Base-by-base conservation (phyloP, 1,284 basidiomycete genomes). In the Xerocomus amazonicus region DNA sequence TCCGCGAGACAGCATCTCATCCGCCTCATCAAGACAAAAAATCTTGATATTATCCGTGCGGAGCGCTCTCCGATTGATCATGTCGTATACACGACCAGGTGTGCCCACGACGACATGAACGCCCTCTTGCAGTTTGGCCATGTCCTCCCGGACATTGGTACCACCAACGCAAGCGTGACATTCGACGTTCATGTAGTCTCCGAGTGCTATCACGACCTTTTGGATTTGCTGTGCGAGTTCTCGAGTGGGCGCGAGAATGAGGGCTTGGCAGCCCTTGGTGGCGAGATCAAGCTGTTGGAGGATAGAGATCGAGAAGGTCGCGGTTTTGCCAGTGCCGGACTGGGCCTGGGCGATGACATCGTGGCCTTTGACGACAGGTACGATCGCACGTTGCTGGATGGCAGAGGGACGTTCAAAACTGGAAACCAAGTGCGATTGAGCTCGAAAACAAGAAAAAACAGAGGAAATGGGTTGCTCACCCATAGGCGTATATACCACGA, bases 381-480 rank as follows among this genome's bases (percentile, higher is more conserved):
- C 74, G 66, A 99, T 98, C 38, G 96, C 96, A 61, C 96, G 87
- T 73, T 97, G 94, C 73, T 99, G 96, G 67, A 99, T 99, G 44
- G 96, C 96, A 47, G 96, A 98, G 19, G 97, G 94, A 70, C 95
- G 96, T 78, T 99, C 97, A 64, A 99, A 99, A 75, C 95, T 92
- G 94, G 7, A n/a, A n/a, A n/a, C n/a, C 3, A 3, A 36, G 17
- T 34, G 50, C 38, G 17, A 47, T 16, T 26, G 37, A 27, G 38
- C 32, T 50, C 31, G 43, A 36, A 4, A 43, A 14, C 6, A 14
- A 10, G 12, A 6, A 96, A 12, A 27, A 26, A 28, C 29, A 39
- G 19, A 40, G 27, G 10, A 32, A 43, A 23, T 23, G 46, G n/a
- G n/a, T n/a, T n/a, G 23, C 80, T 89, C 60, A 61, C 96, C 94